Evolutionary conservation across 768 basidiomycete species (phyloP).

Genomic region (Amanita phalloides): DNA sequence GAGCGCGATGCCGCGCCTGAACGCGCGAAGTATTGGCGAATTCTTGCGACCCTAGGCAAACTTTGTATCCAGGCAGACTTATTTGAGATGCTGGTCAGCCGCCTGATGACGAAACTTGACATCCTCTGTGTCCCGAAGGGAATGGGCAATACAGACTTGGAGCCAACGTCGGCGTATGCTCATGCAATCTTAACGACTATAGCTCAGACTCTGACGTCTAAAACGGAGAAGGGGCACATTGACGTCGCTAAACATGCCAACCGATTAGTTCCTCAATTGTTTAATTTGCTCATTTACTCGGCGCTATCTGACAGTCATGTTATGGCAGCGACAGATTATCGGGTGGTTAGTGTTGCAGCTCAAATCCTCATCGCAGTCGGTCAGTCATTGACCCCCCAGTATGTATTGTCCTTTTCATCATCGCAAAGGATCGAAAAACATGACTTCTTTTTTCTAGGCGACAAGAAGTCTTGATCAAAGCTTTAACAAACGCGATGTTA

Average conservation of each 20-base stretch:
- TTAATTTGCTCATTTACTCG: slow-evolving; percentile 44
- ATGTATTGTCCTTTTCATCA: slow-evolving; percentile 21
- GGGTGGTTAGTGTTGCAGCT: slow-evolving; percentile 52
- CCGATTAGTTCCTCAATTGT: slow-evolving; percentile 59
- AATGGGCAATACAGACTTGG: slow-evolving; percentile 23
- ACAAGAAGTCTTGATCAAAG: slow-evolving; percentile 47
- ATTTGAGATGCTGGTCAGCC: slow-evolving; percentile 78
- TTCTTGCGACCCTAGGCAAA: slow-evolving; percentile 54
- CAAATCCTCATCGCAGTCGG: slow-evolving; percentile 59
- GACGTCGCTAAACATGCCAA: slow-evolving; percentile 82
- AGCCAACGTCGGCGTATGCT: slow-evolving; percentile 72
- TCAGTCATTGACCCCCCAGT: slow-evolving; percentile 57
- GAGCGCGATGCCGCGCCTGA: slow-evolving; percentile 37
- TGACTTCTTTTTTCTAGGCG: slow-evolving; percentile 28
- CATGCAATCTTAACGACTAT: slow-evolving; percentile 74
- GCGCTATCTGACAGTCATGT: slow-evolving; percentile 17
- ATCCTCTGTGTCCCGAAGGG: slow-evolving; percentile 36
- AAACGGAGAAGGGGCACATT: slow-evolving; percentile 38
- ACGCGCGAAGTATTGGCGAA: slow-evolving; percentile 57
- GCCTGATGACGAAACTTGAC: slow-evolving; percentile 69
- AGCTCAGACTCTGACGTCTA: slow-evolving; percentile 41
- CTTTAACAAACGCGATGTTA: slow-evolving; percentile 44
- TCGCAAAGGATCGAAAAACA: slow-evolving; percentile 3
- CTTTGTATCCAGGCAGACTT: slow-evolving; percentile 67
- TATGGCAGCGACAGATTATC: slow-evolving; percentile 27